Percentiles rank a stretch among this genome's conserved stretches.
Conservation (phyloP, 2,329 filamentous ascomycete genomes). For the Cercospora zeina region DNA sequence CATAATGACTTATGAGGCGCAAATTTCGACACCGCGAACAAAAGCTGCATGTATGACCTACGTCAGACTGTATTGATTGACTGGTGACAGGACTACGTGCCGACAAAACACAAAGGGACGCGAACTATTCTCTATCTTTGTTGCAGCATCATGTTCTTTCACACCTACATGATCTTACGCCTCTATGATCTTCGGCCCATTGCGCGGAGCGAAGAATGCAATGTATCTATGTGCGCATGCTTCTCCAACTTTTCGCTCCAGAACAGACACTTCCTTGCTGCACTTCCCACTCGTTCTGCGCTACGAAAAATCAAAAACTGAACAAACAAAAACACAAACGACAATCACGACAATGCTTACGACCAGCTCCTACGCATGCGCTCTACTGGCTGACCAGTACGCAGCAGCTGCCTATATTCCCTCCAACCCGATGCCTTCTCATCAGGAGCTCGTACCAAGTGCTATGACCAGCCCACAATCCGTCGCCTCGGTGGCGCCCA, state of each 20-base stretch:
- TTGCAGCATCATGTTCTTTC: not conserved
- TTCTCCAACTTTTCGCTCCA: not conserved
- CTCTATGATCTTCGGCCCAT: not conserved
- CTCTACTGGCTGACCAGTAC: slow-evolving; percentile 12
- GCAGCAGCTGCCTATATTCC: slow-evolving; percentile 11
- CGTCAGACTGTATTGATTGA: slow-evolving; percentile 3
- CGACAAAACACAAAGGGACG: not conserved
- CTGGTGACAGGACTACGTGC: not conserved
- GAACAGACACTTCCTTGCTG: not conserved
- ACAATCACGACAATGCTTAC: slow-evolving; percentile 5
- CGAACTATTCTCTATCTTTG: not conserved
- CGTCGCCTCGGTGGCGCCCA: not conserved
- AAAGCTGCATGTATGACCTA: not conserved
- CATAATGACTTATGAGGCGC: slow-evolving; percentile 35
- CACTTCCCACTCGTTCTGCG: too few species aligned
- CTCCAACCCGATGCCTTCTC: not conserved
- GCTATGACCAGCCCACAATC: not conserved
- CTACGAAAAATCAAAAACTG: too few species aligned
- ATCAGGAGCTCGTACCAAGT: not conserved
- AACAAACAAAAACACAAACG: not conserved
- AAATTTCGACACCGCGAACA: not conserved
- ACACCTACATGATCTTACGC: not conserved
- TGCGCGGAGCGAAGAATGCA: not conserved
- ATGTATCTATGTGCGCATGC: not conserved
- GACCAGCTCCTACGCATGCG: not conserved